Evolutionary conservation across 805 yeast species (phyloP).

Genomic region (Pachysolen tannophilus): DNA sequence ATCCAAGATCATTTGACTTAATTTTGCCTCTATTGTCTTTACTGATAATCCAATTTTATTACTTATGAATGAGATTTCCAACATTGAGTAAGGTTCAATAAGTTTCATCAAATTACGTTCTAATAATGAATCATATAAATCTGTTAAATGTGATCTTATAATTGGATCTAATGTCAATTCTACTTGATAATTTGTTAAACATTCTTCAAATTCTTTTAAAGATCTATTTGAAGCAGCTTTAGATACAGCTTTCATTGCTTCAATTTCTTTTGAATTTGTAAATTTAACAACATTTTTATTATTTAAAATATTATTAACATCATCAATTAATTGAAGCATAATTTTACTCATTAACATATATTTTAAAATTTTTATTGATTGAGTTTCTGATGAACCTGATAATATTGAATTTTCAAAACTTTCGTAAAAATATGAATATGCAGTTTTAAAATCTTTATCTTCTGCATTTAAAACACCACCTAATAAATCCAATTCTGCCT

Average conservation of each 20-base stretch:
- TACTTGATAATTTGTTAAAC: conserved; percentile 57
- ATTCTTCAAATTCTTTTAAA: conserved; percentile 82
- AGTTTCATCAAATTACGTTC: conserved; percentile 92
- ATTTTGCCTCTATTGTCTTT: conserved; percentile 86
- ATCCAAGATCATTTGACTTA: conserved; percentile 94
- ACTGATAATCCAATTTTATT: conserved; percentile 80
- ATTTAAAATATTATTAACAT: conserved; percentile 68
- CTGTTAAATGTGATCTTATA: conserved; percentile 85
- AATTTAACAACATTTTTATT: conserved; percentile 44
- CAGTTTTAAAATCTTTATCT: conserved; percentile 94
- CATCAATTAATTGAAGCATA: conserved; percentile 84
- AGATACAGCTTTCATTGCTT: conserved; percentile 93
- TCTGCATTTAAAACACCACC: conserved; percentile 95
- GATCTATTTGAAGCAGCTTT: conserved; percentile 86
- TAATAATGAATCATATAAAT: conserved; percentile 84
- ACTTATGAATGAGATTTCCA: conserved; percentile 87
- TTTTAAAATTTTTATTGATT: conserved; percentile 71
- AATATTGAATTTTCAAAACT: conserved; percentile 83
- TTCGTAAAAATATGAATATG: conserved; percentile 91
- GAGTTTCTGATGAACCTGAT: conserved; percentile 44
- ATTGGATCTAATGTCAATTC: conserved; percentile 84
- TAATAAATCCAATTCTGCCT: conserved; percentile 92
- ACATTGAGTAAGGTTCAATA: conserved; percentile 92
- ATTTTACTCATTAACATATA: conserved; percentile 90
- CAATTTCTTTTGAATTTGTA: conserved; percentile 71